Conservation (phyloP, 176 grass and related monocot species). For the Stipa capillata region DNA sequence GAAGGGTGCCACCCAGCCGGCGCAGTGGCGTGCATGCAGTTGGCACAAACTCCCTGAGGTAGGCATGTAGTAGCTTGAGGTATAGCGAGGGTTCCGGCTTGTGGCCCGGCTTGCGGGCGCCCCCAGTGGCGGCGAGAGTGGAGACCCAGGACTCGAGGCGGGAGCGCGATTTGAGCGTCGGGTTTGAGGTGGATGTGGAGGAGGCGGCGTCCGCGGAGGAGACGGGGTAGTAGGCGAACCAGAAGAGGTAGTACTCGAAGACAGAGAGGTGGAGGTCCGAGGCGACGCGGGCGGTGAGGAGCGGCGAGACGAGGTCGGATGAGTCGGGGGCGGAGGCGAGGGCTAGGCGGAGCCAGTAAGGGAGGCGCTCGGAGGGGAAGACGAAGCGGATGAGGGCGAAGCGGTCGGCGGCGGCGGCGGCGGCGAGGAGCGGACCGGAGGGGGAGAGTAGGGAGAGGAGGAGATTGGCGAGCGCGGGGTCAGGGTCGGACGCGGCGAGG, state of each 20-base stretch:
- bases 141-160: constrained; percentile 15
- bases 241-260: constrained; percentile 11
- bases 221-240: constrained; percentile 5
- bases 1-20: background rate
- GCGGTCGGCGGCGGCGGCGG: background rate
- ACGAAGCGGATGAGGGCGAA: background rate
- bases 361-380: constrained; percentile 11
- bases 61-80: background rate
- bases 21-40: background rate
- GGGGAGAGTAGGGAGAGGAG: background rate
- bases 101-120: background rate
- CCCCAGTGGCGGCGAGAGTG: background rate
- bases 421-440: constrained; percentile 9
- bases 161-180: background rate
- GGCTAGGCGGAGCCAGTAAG: background rate
- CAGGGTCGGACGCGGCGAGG: background rate
- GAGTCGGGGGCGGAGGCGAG: background rate
- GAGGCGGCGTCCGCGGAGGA: background rate
- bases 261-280: constrained; percentile 5
- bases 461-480: background rate
- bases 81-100: background rate
- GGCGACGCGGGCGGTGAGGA: background rate
- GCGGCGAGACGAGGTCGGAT: background rate
- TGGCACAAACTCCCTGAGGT: background rate
- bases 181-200: background rate